phyloP scores from a whole-genome alignment of 179 eudicot species.

The Drosera spatulata region DNA sequence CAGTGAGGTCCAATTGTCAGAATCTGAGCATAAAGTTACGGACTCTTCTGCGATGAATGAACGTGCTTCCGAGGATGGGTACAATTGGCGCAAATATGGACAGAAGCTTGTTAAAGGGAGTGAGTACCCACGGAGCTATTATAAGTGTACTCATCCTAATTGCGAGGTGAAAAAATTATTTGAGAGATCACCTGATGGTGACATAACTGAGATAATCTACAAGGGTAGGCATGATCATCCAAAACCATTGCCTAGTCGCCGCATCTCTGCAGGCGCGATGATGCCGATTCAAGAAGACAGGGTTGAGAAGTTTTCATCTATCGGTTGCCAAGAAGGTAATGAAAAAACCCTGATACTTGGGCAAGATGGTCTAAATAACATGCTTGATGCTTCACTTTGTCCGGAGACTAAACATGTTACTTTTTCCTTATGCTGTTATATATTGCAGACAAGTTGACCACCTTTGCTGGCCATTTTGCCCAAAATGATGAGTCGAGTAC shows the following conservation, averaged over 20 bases:
- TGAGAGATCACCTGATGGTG: too few species aligned
- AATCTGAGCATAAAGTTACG: constrained; percentile 45
- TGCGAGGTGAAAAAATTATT: too few species aligned
- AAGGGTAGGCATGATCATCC: constrained; percentile 66
- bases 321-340: constrained; percentile 60
- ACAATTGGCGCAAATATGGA: constrained; percentile 85
- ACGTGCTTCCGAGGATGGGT: constrained; percentile 14
- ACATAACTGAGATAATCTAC: too few species aligned
- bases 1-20: constrained; percentile 29
- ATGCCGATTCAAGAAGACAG: constrained; percentile 64
- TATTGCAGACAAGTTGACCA: constrained; percentile 33
- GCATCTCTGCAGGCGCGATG: constrained; percentile 65
- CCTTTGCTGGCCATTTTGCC: constrained; percentile 25
- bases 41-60: constrained; percentile 21
- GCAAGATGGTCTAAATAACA: background rate
- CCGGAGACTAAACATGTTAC: background rate
- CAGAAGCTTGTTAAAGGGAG: constrained; percentile 94
- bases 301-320: constrained; percentile 23
- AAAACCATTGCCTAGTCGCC: constrained; percentile 86
- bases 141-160: constrained; percentile 49
- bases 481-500: constrained; percentile 39
- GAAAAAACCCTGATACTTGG: background rate
- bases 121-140: constrained; percentile 88
- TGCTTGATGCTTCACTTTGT: constrained; percentile 7
- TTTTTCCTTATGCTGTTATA: constrained; percentile 1